phyloP scores from a whole-genome alignment of 305 asterid genomes.

The Nicotiana rustica region DNA sequence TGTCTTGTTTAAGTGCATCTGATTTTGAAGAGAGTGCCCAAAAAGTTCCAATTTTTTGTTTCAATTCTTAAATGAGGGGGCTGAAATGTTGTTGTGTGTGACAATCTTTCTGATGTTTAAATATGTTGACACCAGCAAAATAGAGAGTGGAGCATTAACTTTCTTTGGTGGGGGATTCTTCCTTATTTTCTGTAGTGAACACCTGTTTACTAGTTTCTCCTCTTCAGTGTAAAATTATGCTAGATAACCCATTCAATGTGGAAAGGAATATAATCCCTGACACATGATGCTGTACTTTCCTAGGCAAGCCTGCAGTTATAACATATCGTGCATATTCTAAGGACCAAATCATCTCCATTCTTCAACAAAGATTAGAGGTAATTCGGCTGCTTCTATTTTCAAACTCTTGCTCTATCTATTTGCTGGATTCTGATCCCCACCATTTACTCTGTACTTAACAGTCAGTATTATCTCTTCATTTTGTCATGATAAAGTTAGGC shows the following conservation, averaged over 20 bases:
- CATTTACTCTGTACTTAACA: too few species aligned
- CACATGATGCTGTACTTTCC: conserved; percentile 32
- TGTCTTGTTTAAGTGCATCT: conserved; percentile 27
- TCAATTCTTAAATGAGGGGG: not conserved
- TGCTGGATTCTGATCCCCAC: too few species aligned
- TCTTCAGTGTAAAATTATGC: not conserved
- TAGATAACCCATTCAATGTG: not conserved
- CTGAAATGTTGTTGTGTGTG: too few species aligned
- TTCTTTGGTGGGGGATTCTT: not conserved
- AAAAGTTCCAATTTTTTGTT: not conserved
- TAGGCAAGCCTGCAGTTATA: conserved; percentile 91
- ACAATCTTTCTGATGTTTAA: not conserved
- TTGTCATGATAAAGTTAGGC: too few species aligned
- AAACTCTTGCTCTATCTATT: too few species aligned
- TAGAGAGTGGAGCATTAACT: not conserved
- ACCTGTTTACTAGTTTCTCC: not conserved
- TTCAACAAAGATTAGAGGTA: conserved; percentile 83
- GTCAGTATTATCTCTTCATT: too few species aligned
- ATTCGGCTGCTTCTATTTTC: too few species aligned
- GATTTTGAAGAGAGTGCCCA: not conserved
- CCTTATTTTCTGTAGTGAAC: not conserved
- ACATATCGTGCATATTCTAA: conserved; percentile 89
- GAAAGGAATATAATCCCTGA: conserved; percentile 3
- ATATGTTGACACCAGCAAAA: conserved; percentile 1
- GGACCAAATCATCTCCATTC: conserved; percentile 82